Conservation (phyloP, 2,329 filamentous ascomycete species). For the Thielaviopsis cerberus region DNA sequence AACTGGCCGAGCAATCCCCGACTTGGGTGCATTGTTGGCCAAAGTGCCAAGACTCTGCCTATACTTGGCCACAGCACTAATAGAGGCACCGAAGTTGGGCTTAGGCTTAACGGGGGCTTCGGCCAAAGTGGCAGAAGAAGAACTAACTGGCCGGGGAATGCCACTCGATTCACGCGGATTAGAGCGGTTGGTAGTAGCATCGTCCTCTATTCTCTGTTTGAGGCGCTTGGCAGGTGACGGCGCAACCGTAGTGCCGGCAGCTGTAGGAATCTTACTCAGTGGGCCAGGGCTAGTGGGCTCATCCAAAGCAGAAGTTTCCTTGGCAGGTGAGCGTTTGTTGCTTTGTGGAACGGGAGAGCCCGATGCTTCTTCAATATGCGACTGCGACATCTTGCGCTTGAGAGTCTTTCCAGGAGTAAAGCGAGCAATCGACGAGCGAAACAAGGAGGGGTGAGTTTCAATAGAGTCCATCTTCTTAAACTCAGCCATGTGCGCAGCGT, state of each 20-base stretch:
- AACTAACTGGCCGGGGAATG: constrained; percentile 25
- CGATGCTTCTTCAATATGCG: background rate
- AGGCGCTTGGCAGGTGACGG: constrained; percentile 45
- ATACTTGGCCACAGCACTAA: background rate
- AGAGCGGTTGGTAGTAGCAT: constrained; percentile 47
- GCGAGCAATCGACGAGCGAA: constrained; percentile 38
- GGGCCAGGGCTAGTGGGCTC: background rate
- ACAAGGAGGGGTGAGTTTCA: constrained; percentile 64
- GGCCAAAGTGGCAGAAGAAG: constrained; percentile 20
- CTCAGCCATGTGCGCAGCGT: constrained; percentile 65
- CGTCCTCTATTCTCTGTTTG: constrained; percentile 48
- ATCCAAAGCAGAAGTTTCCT: constrained; percentile 30
- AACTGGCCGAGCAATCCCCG: constrained; percentile 56
- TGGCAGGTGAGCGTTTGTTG: constrained; percentile 21
- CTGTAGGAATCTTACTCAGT: constrained; percentile 12
- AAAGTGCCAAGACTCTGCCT: constrained; percentile 15
- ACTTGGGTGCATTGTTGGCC: constrained; percentile 28
- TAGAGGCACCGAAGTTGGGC: background rate
- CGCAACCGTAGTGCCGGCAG: constrained; percentile 4
- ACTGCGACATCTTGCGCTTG: constrained; percentile 13
- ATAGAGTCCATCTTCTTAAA: constrained; percentile 99
- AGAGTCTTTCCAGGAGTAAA: constrained; percentile 25
- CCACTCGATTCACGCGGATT: constrained; percentile 32
- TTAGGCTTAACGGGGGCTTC: constrained; percentile 7
- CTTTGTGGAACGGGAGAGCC: background rate